Conservation (phyloP, 306 rosid species). For the Mimosa pudica region DNA sequence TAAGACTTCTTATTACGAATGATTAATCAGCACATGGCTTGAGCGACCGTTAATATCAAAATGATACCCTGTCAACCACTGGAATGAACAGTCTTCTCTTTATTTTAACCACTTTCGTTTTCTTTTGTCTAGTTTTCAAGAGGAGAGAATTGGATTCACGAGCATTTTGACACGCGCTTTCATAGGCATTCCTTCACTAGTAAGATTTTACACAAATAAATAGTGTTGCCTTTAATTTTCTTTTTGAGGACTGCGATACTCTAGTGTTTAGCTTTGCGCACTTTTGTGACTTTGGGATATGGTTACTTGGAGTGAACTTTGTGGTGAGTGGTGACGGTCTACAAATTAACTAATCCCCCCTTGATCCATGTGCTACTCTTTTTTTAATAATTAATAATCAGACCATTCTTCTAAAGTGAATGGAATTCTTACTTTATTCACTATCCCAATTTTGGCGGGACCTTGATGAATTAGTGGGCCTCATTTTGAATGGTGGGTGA, state of each 20-base stretch:
- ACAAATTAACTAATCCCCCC: constrained; percentile 24
- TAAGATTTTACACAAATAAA: constrained; percentile 19
- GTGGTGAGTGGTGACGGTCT: neutral
- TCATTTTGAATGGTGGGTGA: neutral
- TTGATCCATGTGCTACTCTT: constrained; percentile 30
- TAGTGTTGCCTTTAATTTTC: neutral
- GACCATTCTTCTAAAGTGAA: neutral
- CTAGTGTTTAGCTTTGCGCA: neutral
- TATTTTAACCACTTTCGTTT: neutral
- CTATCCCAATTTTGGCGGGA: constrained; percentile 39
- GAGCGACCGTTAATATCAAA: constrained; percentile 35
- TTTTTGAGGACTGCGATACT: neutral
- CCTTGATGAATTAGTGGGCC: constrained; percentile 6
- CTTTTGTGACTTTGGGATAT: neutral
- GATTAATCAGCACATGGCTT: constrained; percentile 52
- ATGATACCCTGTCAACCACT: constrained; percentile 25
- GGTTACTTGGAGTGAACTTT: constrained; percentile 25
- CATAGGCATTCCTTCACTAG: constrained; percentile 27
- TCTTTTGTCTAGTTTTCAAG: neutral
- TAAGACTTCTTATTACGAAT: constrained; percentile 35
- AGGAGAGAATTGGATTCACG: constrained; percentile 24
- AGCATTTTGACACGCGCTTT: constrained; percentile 30
- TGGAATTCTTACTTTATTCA: constrained; percentile 31
- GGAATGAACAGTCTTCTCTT: neutral
- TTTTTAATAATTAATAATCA: constrained; percentile 1